Percentiles rank a stretch among this genome's conserved stretches.
These are phyloP conservation scores for Striga asiatica DNA, from an alignment of 257 asterid genomes.

Conservation along the genomic window DNA sequence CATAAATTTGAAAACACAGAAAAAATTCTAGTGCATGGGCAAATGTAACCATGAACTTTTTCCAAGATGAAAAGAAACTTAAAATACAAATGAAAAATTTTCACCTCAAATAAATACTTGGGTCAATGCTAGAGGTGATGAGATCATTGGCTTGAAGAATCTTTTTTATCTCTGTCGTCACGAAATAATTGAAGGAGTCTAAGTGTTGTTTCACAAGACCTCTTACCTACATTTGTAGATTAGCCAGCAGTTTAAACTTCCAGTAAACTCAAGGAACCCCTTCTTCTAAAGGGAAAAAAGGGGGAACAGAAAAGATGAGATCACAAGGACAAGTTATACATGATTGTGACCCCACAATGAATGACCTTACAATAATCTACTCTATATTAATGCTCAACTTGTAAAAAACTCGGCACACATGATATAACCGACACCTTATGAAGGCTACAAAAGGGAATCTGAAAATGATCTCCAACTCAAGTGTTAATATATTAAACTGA, in stretches of 20 bases:
- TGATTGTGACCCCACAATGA: too few species aligned
- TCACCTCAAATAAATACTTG: constrained; percentile 43
- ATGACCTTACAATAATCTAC: too few species aligned
- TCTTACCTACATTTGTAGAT: constrained; percentile 49
- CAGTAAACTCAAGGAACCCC: background rate
- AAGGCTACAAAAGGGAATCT: too few species aligned
- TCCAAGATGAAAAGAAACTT: background rate
- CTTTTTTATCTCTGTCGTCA: constrained; percentile 47
- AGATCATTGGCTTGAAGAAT: constrained; percentile 54
- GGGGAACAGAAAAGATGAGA: background rate
- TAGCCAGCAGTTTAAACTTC: background rate
- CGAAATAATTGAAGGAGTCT: constrained; percentile 82
- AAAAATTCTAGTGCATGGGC: background rate
- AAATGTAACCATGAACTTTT: background rate
- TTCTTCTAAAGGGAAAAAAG: background rate
- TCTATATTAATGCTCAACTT: too few species aligned
- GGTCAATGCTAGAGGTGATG: constrained; percentile 33
- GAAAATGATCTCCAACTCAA: too few species aligned
- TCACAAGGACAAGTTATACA: background rate
- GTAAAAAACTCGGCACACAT: too few species aligned
- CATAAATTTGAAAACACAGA: background rate
- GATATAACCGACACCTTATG: too few species aligned
- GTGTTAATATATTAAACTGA: too few species aligned
- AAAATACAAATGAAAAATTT: background rate
- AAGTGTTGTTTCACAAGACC: constrained; percentile 90